Conservation (phyloP, 106 monocot species). For the Chionographis japonica region DNA sequence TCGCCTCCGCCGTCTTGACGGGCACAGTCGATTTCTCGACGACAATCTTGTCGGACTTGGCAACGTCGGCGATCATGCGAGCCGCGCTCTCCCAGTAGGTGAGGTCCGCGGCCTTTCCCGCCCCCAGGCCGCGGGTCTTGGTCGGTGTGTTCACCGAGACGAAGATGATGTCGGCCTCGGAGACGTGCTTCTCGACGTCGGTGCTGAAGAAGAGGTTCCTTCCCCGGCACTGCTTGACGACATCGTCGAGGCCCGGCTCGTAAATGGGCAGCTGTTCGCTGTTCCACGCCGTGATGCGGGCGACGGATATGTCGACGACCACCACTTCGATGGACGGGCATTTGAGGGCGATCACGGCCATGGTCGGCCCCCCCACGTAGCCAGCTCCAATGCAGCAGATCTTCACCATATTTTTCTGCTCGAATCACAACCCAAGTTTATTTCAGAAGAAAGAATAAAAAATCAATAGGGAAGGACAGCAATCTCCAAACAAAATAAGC, state of each 20-base stretch:
- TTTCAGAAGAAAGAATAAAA: too few species aligned
- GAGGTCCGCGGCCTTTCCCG: slow-evolving; percentile 23
- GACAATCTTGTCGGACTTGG: slow-evolving; percentile 23
- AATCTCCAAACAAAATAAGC: too few species aligned
- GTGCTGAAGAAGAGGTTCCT: slow-evolving; percentile 13
- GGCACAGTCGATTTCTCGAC: slow-evolving; percentile 23
- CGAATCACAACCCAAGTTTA: too few species aligned
- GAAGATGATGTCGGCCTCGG: slow-evolving; percentile 18
- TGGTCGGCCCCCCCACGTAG: slow-evolving; percentile 19
- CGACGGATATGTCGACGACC: slow-evolving; percentile 13
- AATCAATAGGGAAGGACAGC: too few species aligned
- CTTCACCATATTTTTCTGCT: slow-evolving; percentile 12
- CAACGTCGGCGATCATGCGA: slow-evolving; percentile 17
- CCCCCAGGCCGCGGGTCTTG: slow-evolving; percentile 18
- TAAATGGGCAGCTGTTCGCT: slow-evolving; percentile 19
- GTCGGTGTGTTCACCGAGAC: slow-evolving; percentile 17
- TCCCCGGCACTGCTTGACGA: slow-evolving; percentile 16
- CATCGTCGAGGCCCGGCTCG: slow-evolving; percentile 15
- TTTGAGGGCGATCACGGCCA: slow-evolving; percentile 18
- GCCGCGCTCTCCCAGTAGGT: slow-evolving; percentile 26
- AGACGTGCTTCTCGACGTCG: slow-evolving; percentile 16
- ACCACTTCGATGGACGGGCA: slow-evolving; percentile 10
- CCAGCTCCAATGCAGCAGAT: slow-evolving; percentile 18
- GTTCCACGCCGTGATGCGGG: slow-evolving; percentile 16
- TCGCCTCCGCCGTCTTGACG: slow-evolving; percentile 24